Evolutionary conservation across 2,329 filamentous ascomycete genomes (phyloP), one percentile per base, ranked within the genome.

Genomic region (Talaromyces sp.): DNA sequence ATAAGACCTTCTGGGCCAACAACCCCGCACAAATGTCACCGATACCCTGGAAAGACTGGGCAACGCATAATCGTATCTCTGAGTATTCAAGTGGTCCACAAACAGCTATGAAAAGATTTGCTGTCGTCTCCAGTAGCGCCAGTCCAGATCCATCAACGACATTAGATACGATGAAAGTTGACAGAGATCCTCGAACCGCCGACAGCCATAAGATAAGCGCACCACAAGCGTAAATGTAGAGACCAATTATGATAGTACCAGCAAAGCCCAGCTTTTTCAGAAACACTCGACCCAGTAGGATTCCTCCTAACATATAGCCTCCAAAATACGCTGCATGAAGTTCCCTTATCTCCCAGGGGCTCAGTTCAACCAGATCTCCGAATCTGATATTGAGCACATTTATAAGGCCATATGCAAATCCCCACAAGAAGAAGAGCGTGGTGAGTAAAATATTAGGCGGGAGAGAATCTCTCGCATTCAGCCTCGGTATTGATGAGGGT

Each of bases 1-100:
- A 54, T 31, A 89, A 80, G 0, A 86, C 85, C 61, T 83, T 83
- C 65, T 84, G 80, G 3, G 86, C 86, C 37, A 88, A 78, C 17
- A 41, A 11, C 1, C 33, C 27, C 7, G 13, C 60, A 25, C 22
- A 17, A 25, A 62, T 15, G 27, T 13, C 27, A 19, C 60, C 60
- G 22, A 41, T 31, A 33, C 47, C 61, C 15, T 33, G 47, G 33
- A 41, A 43, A 39, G 9, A 50, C 50, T 56, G 47, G 1, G 61
- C 43, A 22, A 27, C 78, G 97, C 97, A 52, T 35, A 64, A 39
- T 19, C 45, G 57, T 7, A 59, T 27, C 19, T 61, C 63, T 9
- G 63, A 50, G 10, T 61, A 61, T 27, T 64, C 63, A 31, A 64
- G 35, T 11, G 57, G 63, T 3, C 57, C 57, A 39, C 63, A 61